Evolutionary conservation across 176 grass and related monocot genomes (phyloP), one percentile per base, ranked within the genome.

Genomic region (Leersia perrieri): DNA sequence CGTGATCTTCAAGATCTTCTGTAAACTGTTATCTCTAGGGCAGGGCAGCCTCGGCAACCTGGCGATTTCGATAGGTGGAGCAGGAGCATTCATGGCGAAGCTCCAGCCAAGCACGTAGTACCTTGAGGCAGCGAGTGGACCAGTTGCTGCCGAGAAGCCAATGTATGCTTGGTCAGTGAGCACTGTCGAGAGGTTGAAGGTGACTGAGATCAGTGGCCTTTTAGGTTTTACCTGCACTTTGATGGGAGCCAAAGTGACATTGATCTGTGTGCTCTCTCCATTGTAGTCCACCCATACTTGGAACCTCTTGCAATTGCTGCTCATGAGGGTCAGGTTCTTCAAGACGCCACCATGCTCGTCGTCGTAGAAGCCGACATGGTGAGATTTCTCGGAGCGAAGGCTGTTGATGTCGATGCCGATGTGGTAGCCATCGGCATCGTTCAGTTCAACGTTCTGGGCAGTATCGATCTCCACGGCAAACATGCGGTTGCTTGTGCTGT

Each of bases 101-200:
- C 92, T 94, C 92, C 88, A 94, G 11, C 88, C 92, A 9, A 91
- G 79, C 33, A 94, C 57, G 3, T 74, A 94, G 64, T 91, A 79
- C 6, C 26, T 11, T 0, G 80, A 67, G 7, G 14, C n/a, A n/a
- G n/a, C 18, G 3, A 75, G 12, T 0, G 65, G 15, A 0, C 76
- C 76, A 0, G 87, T 80, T 2, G 76, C 33, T 0, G 76, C 23
- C 3, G 86, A 83, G 67, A 85, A 83, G 3, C 86, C 86, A 6
- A 88, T 31, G 11, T 78, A 83, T 18, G 47, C 75, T 51, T 4
- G 6, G 28, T 73, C 80, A 1, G 66, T 27, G 44, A 89, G n/a
- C 61, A 83, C 82, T 2, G 64, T 22, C 0, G 87, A 84, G 57
- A 89, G 87, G n/a, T 89, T 26, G 5, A 25, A 5, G 1, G 8